phyloP scores from a whole-genome alignment of 2,329 filamentous ascomycete species.

The Arthrobotrys pseudoclavata region DNA sequence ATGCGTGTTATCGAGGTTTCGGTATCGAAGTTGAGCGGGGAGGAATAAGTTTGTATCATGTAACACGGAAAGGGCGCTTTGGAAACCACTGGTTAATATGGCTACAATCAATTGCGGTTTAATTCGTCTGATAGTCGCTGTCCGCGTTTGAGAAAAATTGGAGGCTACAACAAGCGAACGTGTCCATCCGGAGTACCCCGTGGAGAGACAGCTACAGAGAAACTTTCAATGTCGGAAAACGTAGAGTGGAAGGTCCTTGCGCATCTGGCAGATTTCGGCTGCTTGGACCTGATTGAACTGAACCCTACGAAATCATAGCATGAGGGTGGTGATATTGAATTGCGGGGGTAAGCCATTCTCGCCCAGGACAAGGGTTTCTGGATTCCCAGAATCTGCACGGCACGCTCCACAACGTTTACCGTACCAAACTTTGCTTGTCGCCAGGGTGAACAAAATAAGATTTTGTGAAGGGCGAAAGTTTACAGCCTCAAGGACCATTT shows the following conservation, averaged over 20 bases:
- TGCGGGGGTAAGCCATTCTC: constrained; percentile 39
- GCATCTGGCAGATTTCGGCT: constrained; percentile 37
- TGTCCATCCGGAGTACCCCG: constrained; percentile 19
- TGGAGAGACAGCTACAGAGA: neutral
- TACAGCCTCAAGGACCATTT: constrained; percentile 55
- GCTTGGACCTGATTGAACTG: constrained; percentile 22
- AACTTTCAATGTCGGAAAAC: constrained; percentile 15
- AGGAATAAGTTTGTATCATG: constrained; percentile 6
- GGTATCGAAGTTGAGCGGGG: constrained; percentile 28
- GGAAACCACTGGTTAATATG: neutral
- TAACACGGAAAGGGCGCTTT: constrained; percentile 6
- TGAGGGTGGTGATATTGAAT: constrained; percentile 24
- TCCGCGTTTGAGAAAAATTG: constrained; percentile 21
- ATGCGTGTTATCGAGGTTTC: constrained; percentile 53
- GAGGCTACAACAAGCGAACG: constrained; percentile 13
- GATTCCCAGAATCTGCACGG: constrained; percentile 59
- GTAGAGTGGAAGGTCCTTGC: constrained; percentile 46
- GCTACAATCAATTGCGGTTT: neutral
- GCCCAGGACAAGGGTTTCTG: constrained; percentile 38
- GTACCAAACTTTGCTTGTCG: constrained; percentile 59
- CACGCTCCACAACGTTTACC: constrained; percentile 60
- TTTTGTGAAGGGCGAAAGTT: constrained; percentile 38
- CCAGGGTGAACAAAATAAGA: constrained; percentile 54
- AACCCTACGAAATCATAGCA: constrained; percentile 18
- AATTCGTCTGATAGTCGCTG: constrained; percentile 20